Evolutionary conservation across 129 eudicot species (phyloP).

Genomic region (Smallanthus sonchifolius): DNA sequence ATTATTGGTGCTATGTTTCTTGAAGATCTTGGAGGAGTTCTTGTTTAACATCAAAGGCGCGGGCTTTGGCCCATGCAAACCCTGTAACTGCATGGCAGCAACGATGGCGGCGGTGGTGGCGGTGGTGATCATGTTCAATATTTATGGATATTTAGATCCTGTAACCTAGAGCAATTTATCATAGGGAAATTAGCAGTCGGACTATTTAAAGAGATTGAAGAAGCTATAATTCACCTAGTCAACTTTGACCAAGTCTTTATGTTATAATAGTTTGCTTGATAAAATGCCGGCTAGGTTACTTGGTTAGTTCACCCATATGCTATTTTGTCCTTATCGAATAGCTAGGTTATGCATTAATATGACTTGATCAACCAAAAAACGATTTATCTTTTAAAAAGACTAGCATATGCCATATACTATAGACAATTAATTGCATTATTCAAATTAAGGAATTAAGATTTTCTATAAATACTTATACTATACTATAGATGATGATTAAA

Average conservation of each 20-base stretch:
- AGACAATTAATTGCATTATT: neutral
- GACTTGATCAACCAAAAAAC: slow-evolving; percentile 12
- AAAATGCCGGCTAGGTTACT: slow-evolving; percentile 26
- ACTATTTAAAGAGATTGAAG: neutral
- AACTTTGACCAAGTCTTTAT: slow-evolving; percentile 25
- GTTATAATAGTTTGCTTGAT: slow-evolving; percentile 1
- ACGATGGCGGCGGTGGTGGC: neutral
- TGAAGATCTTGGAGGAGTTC: slow-evolving; percentile 18
- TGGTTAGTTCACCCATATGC: slow-evolving; percentile 26
- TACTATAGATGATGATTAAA: too few species aligned
- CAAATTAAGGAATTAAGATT: neutral
- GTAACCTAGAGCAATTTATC: neutral
- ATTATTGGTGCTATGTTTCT: slow-evolving; percentile 15
- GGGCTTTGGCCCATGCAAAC: slow-evolving; percentile 32
- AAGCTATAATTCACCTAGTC: slow-evolving; percentile 14
- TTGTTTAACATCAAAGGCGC: slow-evolving; percentile 25
- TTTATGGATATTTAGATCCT: neutral
- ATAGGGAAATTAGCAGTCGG: neutral
- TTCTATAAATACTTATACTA: too few species aligned
- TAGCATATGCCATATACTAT: neutral
- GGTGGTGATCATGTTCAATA: slow-evolving; percentile 6
- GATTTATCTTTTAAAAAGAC: neutral
- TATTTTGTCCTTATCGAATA: slow-evolving; percentile 9
- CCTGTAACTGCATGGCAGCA: neutral
- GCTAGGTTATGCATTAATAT: neutral